Percentiles rank a stretch among this genome's conserved stretches.
phyloP scores from a whole-genome alignment of 106 monocot genomes.

The Dendrobium huoshanense region DNA sequence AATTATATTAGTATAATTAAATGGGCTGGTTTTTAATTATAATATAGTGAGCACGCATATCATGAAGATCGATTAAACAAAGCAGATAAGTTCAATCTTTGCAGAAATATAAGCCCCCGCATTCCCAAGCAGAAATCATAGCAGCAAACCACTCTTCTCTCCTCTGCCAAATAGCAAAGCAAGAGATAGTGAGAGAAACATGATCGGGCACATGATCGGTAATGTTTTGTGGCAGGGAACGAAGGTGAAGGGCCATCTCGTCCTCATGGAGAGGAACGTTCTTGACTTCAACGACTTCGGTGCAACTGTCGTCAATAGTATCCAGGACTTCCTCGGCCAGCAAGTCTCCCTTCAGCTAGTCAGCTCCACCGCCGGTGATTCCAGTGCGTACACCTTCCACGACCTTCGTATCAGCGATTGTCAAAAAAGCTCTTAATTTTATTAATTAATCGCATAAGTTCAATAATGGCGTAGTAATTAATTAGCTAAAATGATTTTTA shows the following conservation, averaged over 20 bases:
- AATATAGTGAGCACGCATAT: neutral
- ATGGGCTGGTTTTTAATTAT: too few relatives aligned
- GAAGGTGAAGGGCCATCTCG: constrained; percentile 18
- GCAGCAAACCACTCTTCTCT: neutral
- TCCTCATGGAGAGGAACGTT: constrained; percentile 34
- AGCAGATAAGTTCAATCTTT: neutral
- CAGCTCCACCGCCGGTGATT: constrained; percentile 15
- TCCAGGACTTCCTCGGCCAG: constrained; percentile 29
- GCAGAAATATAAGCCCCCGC: too few relatives aligned
- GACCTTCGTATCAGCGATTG: neutral
- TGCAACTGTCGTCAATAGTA: constrained; percentile 21
- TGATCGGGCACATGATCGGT: neutral
- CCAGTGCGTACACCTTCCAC: neutral
- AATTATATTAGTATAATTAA: too few relatives aligned
- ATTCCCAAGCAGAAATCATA: too few relatives aligned
- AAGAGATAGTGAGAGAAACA: neutral
- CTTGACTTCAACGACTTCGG: constrained; percentile 29
- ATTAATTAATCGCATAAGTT: neutral
- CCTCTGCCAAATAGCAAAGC: neutral
- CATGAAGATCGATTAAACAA: neutral
- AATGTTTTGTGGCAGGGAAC: neutral
- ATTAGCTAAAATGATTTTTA: too few relatives aligned
- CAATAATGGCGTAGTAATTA: too few relatives aligned
- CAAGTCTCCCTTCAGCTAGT: constrained; percentile 27
- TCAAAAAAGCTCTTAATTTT: neutral